phyloP scores from a whole-genome alignment of 73 alveolate species.

The Paramecium tetraurelia region DNA sequence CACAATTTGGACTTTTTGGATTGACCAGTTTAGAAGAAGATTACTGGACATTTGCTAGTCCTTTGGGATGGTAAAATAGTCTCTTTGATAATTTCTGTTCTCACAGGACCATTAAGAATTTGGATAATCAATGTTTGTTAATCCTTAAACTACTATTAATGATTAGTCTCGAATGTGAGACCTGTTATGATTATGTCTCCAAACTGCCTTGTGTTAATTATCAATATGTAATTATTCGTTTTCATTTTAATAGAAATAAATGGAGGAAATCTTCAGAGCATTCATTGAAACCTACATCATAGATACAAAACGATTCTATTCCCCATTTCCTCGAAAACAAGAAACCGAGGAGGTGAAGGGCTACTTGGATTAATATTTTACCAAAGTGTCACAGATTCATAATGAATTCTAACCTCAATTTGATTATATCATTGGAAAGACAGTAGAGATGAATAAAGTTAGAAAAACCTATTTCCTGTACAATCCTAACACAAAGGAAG shows the following conservation, averaged over 20 bases:
- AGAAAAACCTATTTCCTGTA: background rate
- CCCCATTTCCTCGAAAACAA: conserved; percentile 10
- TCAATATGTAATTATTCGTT: background rate
- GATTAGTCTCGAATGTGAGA: background rate
- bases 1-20: conserved; percentile 28
- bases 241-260: background rate
- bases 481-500: background rate
- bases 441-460: background rate
- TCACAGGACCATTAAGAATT: background rate
- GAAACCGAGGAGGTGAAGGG: background rate
- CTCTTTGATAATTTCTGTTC: background rate
- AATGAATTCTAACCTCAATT: background rate
- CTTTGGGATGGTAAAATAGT: conserved; percentile 10
- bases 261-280: conserved; percentile 5
- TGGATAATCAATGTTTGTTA: background rate
- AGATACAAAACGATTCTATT: conserved; percentile 1
- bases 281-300: background rate
- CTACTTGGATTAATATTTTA: background rate
- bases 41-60: background rate
- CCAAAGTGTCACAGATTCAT: background rate
- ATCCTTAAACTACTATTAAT: background rate
- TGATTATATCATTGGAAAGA: conserved; percentile 24
- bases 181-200: background rate
- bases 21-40: conserved; percentile 5
- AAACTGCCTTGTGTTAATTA: background rate